Base-by-base conservation (phyloP, 1,139 yeast species). In the Blastobotrys persicus region DNA sequence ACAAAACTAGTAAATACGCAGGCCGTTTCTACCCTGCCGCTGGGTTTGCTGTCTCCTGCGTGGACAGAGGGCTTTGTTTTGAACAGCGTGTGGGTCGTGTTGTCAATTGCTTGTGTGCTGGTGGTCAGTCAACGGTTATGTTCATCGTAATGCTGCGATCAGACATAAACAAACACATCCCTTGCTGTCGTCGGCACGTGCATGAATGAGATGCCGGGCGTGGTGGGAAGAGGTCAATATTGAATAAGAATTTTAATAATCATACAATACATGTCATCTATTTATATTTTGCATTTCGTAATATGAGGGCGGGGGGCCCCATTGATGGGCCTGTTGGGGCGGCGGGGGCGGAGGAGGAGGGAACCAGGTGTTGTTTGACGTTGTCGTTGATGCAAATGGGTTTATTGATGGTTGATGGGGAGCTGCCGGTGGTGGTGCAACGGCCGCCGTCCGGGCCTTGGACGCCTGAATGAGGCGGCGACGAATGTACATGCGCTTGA, bases 271-370 rank as follows among this genome's bases (percentile, higher is more conserved):
- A 23, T 23, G 9, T 23, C 28, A 23, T 23, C 28, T 23, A 23
- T 23, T 20, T 18, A 23, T 4, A 12, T 38, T 20, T 17, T 35
- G 41, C 48, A 46, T 46, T 26, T 46, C 48, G 37, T 46, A 46
- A 34, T 12, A 40, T 2, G 28, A 23, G 9, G 28, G 28, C 5
- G 28, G 28, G 28, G 28, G 9, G 28, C 9, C 28, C 28, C 28
- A 23, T 23, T 16, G 17, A 17, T 34, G 19, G 12, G 17, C 14
- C 2, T 17, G 20, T 16, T 17, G 39, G 2, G 42, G 42, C n/a
- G 42, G 42, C 6, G 46, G 46, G 4, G 49, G 49, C 3, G 49
- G 49, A 12, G 49, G 49, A 1, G 35, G 49, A 7, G 49, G 49
- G 31, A 31, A 14, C 35, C 38, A 34, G 16, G 13, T n/a, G 16